These are phyloP conservation scores for Thoreauomyces humboldtii DNA, from an alignment of 192 early-diverging fungal species.

Conservation along the genomic window DNA sequence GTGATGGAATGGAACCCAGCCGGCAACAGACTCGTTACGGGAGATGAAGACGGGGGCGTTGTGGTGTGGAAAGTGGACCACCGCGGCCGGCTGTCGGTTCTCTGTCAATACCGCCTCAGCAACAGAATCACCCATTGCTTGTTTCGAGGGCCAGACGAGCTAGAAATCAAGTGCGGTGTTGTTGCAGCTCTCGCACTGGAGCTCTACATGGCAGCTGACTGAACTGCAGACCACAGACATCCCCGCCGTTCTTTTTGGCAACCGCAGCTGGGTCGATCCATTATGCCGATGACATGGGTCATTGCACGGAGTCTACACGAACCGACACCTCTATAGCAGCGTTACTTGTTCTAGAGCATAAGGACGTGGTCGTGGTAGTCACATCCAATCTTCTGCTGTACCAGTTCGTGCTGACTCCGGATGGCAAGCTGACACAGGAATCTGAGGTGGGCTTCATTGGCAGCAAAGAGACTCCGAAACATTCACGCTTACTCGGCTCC, in stretches of 20 bases:
- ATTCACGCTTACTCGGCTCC: too few relatives aligned
- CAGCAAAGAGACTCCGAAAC: too few relatives aligned
- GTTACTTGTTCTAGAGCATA: slow-evolving; percentile 27
- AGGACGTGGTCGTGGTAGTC: slow-evolving; percentile 37
- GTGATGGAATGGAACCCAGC: slow-evolving; percentile 44
- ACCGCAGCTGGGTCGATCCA: slow-evolving; percentile 32
- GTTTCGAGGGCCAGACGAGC: slow-evolving; percentile 19
- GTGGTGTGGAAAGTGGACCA: slow-evolving; percentile 56
- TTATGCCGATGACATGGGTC: slow-evolving; percentile 55
- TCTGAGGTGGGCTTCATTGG: slow-evolving; percentile 35
- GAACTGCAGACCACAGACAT: slow-evolving; percentile 28
- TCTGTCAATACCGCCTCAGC: slow-evolving; percentile 49
- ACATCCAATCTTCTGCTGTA: slow-evolving; percentile 37
- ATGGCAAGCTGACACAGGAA: slow-evolving; percentile 45
- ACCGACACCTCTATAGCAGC: slow-evolving; percentile 23
- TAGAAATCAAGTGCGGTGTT: not conserved
- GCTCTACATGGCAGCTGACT: not conserved
- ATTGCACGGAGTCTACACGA: slow-evolving; percentile 36
- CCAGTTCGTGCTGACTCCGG: slow-evolving; percentile 36
- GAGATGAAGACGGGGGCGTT: slow-evolving; percentile 51
- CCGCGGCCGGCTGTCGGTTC: slow-evolving; percentile 36
- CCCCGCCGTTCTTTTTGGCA: slow-evolving; percentile 47
- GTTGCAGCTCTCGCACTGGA: not conserved
- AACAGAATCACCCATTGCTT: slow-evolving; percentile 26
- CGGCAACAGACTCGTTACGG: slow-evolving; percentile 47